Base-by-base conservation (phyloP, 441 rosid genomes). In the Mallotus japonicus region DNA sequence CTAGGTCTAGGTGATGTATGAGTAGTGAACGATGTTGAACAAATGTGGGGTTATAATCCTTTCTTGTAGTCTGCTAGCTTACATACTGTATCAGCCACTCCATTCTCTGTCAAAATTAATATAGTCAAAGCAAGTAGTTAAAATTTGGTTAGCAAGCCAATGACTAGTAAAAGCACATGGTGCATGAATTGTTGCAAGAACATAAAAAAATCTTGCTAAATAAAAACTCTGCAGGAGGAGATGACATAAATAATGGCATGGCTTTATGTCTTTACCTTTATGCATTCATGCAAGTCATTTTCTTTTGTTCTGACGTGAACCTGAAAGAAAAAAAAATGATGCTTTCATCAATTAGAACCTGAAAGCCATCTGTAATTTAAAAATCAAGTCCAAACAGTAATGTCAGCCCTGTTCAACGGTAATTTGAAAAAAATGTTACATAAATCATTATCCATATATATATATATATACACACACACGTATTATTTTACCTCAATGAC, bases 231-330 rank as follows among this genome's bases (percentile, higher is more conserved):
- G 37, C 54, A 42, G 34, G 55, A 62, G 49, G 12, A 11, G 16
- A 24, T 65, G 69, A 47, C 8, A 28, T 8, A 46, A 55, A 1
- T 73, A 12, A 51, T 9, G 50, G 59, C 44, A 63, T 51, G 61
- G 69, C 54, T 58, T 61, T 62, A 28, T 55, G 54, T 60, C 15
- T 50, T 58, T 88, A 92, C 97, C 93, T 85, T 86, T 50, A 90
- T 84, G 86, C 99, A 91, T 72, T 85, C 85, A 37, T 86, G 85
- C 71, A 92, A 82, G 79, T 89, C 94, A 64, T 90, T 89, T 71
- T 86, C 91, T 77, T 82, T 77, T 67, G 88, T 86, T 86, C 96
- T 89, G 74, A 79, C 84, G 84, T 92, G 96, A 77, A 87, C 82
- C 98, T 95, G 90, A 28, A 28, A 28, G 40, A 37, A 37, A 37